phyloP scores from a whole-genome alignment of 768 basidiomycete genomes.

The Mycena indigotica region DNA sequence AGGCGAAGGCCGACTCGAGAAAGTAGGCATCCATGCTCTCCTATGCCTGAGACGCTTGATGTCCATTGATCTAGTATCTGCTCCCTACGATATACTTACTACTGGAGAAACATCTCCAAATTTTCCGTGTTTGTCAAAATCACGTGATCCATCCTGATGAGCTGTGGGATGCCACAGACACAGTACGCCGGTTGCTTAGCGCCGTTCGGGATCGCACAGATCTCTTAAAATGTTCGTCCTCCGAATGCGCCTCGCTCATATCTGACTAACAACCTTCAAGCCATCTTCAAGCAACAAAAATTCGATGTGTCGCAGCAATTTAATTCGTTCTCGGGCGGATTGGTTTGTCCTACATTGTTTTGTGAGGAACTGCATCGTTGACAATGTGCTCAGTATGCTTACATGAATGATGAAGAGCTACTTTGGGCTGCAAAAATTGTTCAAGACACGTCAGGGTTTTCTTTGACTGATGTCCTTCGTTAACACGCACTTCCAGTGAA shows the following conservation, averaged over 20 bases:
- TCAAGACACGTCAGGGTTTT: not conserved
- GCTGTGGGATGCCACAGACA: not conserved
- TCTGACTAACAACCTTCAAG: not conserved
- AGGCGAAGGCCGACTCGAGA: not conserved
- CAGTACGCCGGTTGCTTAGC: not conserved
- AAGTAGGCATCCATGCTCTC: constrained; percentile 6
- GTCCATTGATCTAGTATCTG: constrained; percentile 1
- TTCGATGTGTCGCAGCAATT: not conserved
- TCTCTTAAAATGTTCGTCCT: not conserved
- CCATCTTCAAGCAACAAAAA: constrained; percentile 3
- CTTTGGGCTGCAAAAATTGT: not conserved
- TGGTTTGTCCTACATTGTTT: not conserved
- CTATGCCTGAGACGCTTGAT: not conserved
- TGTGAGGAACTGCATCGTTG: not conserved
- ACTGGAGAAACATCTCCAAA: not conserved
- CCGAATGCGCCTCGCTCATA: not conserved
- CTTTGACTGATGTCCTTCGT: not conserved
- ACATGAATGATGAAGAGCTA: not conserved
- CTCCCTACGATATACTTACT: not conserved
- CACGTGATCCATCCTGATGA: not conserved
- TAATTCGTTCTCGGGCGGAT: not conserved
- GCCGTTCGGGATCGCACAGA: not conserved
- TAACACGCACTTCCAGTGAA: not conserved
- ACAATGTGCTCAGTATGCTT: not conserved
- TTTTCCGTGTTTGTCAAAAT: not conserved